Percentiles rank a stretch among this genome's conserved stretches.
Conservation (phyloP, 2,329 filamentous ascomycete species). For the Paramyrothecium sp. region DNA sequence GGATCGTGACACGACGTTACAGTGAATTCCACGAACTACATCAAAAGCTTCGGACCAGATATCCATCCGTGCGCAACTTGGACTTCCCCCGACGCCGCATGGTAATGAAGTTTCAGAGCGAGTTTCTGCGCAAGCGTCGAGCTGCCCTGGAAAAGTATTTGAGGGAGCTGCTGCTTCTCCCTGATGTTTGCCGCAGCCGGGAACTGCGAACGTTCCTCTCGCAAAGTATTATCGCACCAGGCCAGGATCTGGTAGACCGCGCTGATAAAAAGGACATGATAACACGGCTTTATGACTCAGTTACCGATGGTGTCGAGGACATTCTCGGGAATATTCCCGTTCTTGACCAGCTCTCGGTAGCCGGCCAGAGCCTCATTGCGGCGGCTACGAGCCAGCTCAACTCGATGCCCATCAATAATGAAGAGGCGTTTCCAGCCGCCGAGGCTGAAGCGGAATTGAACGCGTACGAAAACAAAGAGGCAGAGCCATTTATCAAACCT, state of each 20-base stretch:
- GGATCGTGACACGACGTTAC: conserved; percentile 89
- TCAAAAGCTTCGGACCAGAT: conserved; percentile 79
- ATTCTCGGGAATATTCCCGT: conserved; percentile 95
- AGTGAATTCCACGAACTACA: conserved; percentile 97
- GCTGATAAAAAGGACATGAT: conserved; percentile 84
- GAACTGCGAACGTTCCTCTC: conserved; percentile 92
- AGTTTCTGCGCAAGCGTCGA: conserved; percentile 89
- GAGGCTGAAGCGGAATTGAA: conserved; percentile 94
- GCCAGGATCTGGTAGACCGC: conserved; percentile 53
- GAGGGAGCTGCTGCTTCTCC: conserved; percentile 75
- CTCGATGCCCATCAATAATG: conserved; percentile 51
- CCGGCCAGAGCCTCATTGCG: conserved; percentile 86
- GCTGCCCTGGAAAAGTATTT: conserved; percentile 84
- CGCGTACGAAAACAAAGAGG: conserved; percentile 85
- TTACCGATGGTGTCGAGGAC: conserved; percentile 97
- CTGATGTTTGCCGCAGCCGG: conserved; percentile 90
- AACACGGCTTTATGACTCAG: conserved; percentile 90
- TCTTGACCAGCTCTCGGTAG: conserved; percentile 87
- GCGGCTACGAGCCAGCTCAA: conserved; percentile 67
- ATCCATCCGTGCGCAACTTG: conserved; percentile 82
- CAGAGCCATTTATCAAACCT: conserved; percentile 95
- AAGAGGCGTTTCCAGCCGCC: conserved; percentile 52
- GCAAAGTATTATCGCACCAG: conserved; percentile 72
- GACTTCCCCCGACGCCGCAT: conserved; percentile 91
- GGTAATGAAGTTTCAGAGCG: conserved; percentile 94